Evolutionary conservation across 2,329 filamentous ascomycete genomes (phyloP).

Genomic region (Fusarium torulosum): DNA sequence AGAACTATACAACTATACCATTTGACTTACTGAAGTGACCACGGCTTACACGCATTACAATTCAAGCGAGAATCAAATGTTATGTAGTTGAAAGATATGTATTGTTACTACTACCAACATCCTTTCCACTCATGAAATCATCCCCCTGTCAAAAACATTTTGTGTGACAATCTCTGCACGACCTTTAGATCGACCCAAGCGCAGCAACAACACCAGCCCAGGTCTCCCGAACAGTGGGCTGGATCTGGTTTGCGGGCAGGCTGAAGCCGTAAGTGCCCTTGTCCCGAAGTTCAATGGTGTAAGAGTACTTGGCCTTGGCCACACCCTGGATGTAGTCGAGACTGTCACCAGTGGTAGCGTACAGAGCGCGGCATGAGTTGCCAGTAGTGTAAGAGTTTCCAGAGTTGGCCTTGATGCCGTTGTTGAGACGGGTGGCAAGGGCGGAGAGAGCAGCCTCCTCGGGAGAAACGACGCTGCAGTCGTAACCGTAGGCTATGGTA

Average conservation of each 20-base stretch:
- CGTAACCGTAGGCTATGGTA: constrained; percentile 54
- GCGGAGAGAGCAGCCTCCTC: constrained; percentile 28
- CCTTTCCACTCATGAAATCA: no score
- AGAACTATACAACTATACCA: no score
- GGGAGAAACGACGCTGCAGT: constrained; percentile 29
- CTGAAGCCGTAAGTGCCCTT: constrained; percentile 58
- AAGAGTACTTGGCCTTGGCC: constrained; percentile 57
- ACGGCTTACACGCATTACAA: not conserved
- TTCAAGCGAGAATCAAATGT: not conserved
- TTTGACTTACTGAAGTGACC: no score
- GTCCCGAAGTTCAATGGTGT: constrained; percentile 56
- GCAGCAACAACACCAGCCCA: constrained; percentile 36
- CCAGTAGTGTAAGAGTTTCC: constrained; percentile 51
- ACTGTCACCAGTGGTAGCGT: constrained; percentile 63
- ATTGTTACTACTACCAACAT: not conserved
- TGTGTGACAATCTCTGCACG: no score
- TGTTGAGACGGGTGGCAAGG: constrained; percentile 25
- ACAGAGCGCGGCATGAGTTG: constrained; percentile 71
- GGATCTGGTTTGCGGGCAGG: constrained; percentile 58
- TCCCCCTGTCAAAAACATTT: not conserved
- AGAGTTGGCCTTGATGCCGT: constrained; percentile 22
- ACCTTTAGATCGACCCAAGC: constrained; percentile 9
- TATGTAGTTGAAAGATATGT: not conserved
- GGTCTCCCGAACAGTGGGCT: constrained; percentile 31
- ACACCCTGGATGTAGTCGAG: constrained; percentile 61